Conservation (phyloP, 164 flowering plant genomes). For the Vitis cinerea region DNA sequence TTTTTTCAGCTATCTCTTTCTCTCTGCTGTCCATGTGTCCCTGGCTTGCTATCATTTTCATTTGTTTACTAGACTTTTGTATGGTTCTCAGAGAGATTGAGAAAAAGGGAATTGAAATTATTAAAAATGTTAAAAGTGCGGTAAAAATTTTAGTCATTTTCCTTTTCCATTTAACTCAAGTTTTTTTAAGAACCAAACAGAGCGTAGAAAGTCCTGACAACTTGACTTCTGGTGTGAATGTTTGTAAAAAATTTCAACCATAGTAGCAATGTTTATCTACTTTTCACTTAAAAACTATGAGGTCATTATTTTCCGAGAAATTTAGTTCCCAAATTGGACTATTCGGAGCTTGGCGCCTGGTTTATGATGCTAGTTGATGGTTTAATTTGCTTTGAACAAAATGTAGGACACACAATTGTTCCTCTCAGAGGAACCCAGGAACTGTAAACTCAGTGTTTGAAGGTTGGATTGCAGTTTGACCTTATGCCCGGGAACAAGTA, state of each 20-base stretch:
- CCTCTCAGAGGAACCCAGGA: background rate
- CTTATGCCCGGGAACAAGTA: slow-evolving; percentile 60
- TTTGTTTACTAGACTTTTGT: too few relatives aligned
- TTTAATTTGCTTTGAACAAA: slow-evolving; percentile 15
- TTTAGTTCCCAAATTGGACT: background rate
- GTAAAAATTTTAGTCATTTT: too few relatives aligned
- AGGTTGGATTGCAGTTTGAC: slow-evolving; percentile 19
- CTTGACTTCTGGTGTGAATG: too few relatives aligned
- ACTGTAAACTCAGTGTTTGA: slow-evolving; percentile 1
- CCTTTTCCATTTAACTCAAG: too few relatives aligned
- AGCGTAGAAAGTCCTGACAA: too few relatives aligned
- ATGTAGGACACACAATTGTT: slow-evolving; percentile 24
- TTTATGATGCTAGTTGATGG: slow-evolving; percentile 1
- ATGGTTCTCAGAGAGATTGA: too few relatives aligned
- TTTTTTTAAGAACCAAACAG: too few relatives aligned
- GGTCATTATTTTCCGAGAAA: background rate
- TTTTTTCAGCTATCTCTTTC: slow-evolving; percentile 2
- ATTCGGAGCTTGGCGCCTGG: background rate
- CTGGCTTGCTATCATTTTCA: slow-evolving; percentile 4
- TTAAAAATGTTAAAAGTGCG: too few relatives aligned
- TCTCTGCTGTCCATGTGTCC: background rate
- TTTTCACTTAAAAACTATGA: background rate
- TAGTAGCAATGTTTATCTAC: slow-evolving; percentile 2
- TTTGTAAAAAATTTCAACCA: background rate
- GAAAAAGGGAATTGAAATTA: too few relatives aligned